These are phyloP conservation scores for Mortierella hygrophila DNA, from an alignment of 192 early-diverging fungal genomes.

Conservation along the genomic window DNA sequence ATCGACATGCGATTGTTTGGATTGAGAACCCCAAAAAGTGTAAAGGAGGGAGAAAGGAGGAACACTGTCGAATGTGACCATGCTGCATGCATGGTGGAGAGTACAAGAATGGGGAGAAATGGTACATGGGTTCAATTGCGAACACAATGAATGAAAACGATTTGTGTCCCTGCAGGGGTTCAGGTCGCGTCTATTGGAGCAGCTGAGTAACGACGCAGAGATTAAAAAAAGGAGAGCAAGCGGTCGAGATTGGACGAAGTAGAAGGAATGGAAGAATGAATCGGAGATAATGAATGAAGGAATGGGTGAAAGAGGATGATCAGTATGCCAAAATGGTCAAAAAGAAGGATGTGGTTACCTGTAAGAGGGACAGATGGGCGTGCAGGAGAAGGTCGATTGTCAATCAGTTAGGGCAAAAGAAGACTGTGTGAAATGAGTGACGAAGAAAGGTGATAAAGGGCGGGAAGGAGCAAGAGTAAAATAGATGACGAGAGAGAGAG, in stretches of 20 bases:
- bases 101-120: no score
- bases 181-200: no score
- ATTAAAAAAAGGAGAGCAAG: no score
- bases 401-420: background rate
- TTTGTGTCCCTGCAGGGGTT: no score
- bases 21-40: background rate
- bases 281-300: background rate
- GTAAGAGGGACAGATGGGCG: background rate
- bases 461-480: background rate
- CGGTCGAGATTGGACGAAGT: background rate
- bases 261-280: background rate
- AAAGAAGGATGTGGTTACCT: background rate
- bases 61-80: background rate
- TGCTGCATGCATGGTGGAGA: constrained; percentile 9
- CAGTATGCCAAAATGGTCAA: background rate
- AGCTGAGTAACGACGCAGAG: no score
- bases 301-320: background rate
- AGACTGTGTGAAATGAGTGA: background rate
- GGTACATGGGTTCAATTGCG: no score
- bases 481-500: background rate
- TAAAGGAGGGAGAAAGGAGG: background rate
- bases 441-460: background rate
- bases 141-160: no score
- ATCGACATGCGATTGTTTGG: background rate
- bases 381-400: background rate